Base-by-base conservation (phyloP, 768 basidiomycete species). In the Suillus fuscotomentosus region DNA sequence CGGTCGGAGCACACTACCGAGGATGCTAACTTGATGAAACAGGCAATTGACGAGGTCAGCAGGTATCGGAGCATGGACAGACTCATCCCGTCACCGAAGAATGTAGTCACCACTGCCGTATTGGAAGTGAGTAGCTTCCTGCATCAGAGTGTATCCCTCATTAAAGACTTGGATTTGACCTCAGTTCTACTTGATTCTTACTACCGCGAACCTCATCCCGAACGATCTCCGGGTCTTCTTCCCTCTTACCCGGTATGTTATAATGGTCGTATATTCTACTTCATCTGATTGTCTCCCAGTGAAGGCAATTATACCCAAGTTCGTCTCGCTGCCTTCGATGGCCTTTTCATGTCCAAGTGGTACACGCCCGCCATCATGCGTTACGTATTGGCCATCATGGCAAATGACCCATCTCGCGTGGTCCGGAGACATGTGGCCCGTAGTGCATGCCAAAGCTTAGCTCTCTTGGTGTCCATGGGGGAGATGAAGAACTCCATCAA, bases 241-340 rank as follows among this genome's bases (percentile, higher is more conserved):
- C 70, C 88, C 92, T 1, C 86, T 95, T 69, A 97, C 96, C 47
- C 84, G 96, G 95, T 95, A 68, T 56, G 86, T 75, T 51, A 59
- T 22, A 14, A 11, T 39, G 24, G 15, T 31, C 56, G 24, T 31
- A 48, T 62, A 60, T 11, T 27, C 6, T 59, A 42, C 24, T 42
- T 42, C 17, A 20, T 59, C 66, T 71, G n/a, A 70, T 64, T 54
- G 53, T 20, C 43, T 62, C 65, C 34, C 68, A 96, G 96, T 31
- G 95, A 97, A 77, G 97, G 97, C 47, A 97, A 98, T 72, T 95
- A 91, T 70, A 90, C 89, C 3, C 90, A 93, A 72, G 92, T 99
- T 53, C 90, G 97, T 54, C 85, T 94, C 53, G 89, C 92, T 5
- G 97, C 97, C 4, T 97, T 99, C 69, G 97, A 99, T 76, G 92